Evolutionary conservation across 164 flowering plant genomes (phyloP).

Genomic region (Pachysandra terminalis): DNA sequence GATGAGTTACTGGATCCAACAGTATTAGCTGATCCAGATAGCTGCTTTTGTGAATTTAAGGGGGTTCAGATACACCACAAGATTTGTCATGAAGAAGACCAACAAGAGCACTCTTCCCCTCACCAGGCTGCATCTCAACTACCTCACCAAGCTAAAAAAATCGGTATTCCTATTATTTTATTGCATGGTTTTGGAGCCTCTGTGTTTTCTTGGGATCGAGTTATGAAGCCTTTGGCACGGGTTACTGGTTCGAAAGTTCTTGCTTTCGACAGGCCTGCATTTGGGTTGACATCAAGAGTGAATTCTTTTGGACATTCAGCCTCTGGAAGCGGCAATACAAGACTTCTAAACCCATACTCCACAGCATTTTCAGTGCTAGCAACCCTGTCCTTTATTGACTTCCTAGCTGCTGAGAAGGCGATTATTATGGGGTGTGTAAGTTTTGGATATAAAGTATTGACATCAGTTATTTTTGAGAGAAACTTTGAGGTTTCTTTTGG

Average conservation of each 20-base stretch:
- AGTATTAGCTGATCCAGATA: slow-evolving; percentile 80
- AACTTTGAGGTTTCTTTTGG: not conserved
- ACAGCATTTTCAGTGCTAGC: slow-evolving; percentile 75
- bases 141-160: slow-evolving; percentile 13
- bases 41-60: slow-evolving; percentile 71
- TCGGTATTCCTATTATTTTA: slow-evolving; percentile 57
- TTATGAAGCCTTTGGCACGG: slow-evolving; percentile 68
- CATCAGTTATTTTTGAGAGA: not conserved
- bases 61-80: slow-evolving; percentile 89
- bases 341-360: slow-evolving; percentile 72
- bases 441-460: slow-evolving; percentile 4
- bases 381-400: slow-evolving; percentile 68
- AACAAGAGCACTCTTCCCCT: slow-evolving; percentile 14
- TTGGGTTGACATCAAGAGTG: slow-evolving; percentile 85
- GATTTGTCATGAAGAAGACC: slow-evolving; percentile 37
- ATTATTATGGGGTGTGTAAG: slow-evolving; percentile 70
- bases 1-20: slow-evolving; percentile 73
- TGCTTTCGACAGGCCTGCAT: slow-evolving; percentile 98
- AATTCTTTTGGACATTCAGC: slow-evolving; percentile 12
- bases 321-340: slow-evolving; percentile 19
- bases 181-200: slow-evolving; percentile 97
- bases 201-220: slow-evolving; percentile 78
- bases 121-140: slow-evolving; percentile 23
- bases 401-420: slow-evolving; percentile 62
- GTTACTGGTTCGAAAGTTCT: slow-evolving; percentile 62